Conservation (phyloP, 768 basidiomycete genomes). For the Boletus sensibilis region DNA sequence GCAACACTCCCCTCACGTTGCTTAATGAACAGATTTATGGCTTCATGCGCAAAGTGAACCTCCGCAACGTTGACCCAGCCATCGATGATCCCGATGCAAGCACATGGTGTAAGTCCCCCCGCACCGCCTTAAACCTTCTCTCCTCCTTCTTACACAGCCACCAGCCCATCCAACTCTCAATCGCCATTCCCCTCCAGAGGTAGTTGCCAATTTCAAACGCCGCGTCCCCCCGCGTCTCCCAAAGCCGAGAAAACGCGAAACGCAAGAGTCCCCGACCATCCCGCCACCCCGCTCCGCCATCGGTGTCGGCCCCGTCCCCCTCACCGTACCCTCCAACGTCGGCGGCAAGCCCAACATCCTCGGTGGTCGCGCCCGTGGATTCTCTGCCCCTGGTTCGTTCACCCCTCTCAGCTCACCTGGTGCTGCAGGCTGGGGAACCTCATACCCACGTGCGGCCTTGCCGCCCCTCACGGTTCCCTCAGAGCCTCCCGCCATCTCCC, state of each 20-base stretch:
- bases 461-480: slow-evolving; percentile 84
- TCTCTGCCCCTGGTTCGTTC: slow-evolving; percentile 81
- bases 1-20: slow-evolving; percentile 21
- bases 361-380: slow-evolving; percentile 68
- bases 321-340: slow-evolving; percentile 51
- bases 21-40: slow-evolving; percentile 79
- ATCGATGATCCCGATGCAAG: slow-evolving; percentile 96
- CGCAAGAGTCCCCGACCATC: slow-evolving; percentile 62
- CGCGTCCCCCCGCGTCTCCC: slow-evolving; percentile 91
- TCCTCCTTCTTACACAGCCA: slow-evolving; percentile 26
- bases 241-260: slow-evolving; percentile 80
- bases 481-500: slow-evolving; percentile 61
- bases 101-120: slow-evolving; percentile 81
- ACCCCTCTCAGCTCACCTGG: slow-evolving; percentile 64
- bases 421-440: slow-evolving; percentile 57
- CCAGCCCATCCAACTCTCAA: slow-evolving; percentile 89
- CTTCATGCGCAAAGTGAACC: slow-evolving; percentile 97
- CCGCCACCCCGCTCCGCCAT: slow-evolving; percentile 77
- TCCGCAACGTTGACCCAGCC: slow-evolving; percentile 91
- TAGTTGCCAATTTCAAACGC: slow-evolving; percentile 93
- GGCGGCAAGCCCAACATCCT: slow-evolving; percentile 37
- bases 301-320: slow-evolving; percentile 64
- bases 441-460: slow-evolving; percentile 60
- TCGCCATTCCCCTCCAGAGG: slow-evolving; percentile 84
- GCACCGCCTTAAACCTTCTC: slow-evolving; percentile 17